A percentile compares a stretch with the other conserved stretches of the same genome.
phyloP scores from a whole-genome alignment of 306 rosid genomes.

The Rosa chinensis region DNA sequence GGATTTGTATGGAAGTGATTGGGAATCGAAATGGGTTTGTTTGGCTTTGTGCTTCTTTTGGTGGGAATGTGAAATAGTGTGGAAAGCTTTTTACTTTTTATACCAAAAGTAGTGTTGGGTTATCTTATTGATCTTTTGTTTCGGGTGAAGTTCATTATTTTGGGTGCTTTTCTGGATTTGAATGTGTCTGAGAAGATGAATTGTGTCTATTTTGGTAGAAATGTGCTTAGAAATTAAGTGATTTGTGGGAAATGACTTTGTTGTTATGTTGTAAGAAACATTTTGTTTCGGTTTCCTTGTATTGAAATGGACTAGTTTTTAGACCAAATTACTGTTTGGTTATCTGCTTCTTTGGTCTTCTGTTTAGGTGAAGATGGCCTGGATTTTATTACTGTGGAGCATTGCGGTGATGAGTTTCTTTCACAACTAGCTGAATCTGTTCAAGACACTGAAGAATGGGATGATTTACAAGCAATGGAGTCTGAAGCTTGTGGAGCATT shows the following conservation, averaged over 20 bases:
- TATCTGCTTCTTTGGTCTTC: background rate
- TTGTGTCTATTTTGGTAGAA: background rate
- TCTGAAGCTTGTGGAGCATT: conserved; percentile 69
- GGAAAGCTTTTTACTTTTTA: background rate
- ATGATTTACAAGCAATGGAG: conserved; percentile 73
- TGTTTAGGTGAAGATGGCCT: conserved; percentile 75
- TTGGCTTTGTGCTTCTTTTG: background rate
- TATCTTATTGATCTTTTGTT: background rate
- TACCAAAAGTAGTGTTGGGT: background rate
- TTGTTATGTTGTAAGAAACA: background rate
- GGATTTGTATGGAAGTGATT: too few species aligned
- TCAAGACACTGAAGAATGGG: conserved; percentile 85
- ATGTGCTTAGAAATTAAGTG: background rate
- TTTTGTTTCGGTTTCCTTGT: background rate
- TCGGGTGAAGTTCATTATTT: background rate
- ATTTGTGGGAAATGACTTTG: background rate
- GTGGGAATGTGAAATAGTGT: background rate
- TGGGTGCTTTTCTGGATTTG: background rate
- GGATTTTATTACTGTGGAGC: conserved; percentile 82
- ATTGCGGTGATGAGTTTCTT: conserved; percentile 92
- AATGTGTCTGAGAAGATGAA: background rate
- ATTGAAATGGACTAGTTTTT: background rate
- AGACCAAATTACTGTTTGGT: background rate
- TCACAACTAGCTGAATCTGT: conserved; percentile 63
- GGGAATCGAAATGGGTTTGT: conserved; percentile 7